A percentile compares a stretch with the other conserved stretches of the same genome.
These are phyloP conservation scores for Lycium barbarum DNA, from an alignment of 257 asterid species.

Conservation along the genomic window DNA sequence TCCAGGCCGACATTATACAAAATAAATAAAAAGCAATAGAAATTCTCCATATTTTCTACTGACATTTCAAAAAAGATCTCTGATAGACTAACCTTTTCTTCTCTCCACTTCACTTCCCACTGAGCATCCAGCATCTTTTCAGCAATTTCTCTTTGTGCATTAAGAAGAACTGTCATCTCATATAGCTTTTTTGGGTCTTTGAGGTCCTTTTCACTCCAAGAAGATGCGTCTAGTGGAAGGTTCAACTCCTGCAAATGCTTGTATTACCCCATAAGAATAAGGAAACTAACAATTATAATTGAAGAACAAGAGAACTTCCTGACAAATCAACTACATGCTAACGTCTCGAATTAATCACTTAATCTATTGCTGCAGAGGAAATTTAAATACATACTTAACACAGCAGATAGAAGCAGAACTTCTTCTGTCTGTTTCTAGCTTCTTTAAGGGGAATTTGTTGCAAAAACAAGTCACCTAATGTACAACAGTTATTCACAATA, in stretches of 20 bases:
- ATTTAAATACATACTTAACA: not conserved
- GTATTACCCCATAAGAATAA: not conserved
- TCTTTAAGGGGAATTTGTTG: not conserved
- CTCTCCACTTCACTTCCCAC: constrained; percentile 96
- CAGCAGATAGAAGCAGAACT: not conserved
- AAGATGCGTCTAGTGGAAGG: constrained; percentile 80
- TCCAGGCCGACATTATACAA: not conserved
- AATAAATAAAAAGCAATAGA: not conserved
- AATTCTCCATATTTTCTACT: not conserved
- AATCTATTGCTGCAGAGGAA: not conserved
- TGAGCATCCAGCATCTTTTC: constrained; percentile 81
- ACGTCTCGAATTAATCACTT: not conserved
- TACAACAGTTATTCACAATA: not conserved
- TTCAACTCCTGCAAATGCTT: constrained; percentile 68
- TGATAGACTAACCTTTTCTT: constrained; percentile 66
- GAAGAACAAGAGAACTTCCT: constrained; percentile 27
- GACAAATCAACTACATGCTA: constrained; percentile 12
- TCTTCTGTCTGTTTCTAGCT: not conserved
- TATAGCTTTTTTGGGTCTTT: constrained; percentile 91
- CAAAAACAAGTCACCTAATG: not conserved
- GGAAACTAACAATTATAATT: constrained; percentile 1
- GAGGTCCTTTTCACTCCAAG: constrained; percentile 85
- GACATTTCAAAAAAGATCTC: not conserved
- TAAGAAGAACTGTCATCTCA: constrained; percentile 90
- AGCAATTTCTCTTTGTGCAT: constrained; percentile 88